Conservation (phyloP, 2,329 filamentous ascomycete genomes). For the Diaporthe sp. region DNA sequence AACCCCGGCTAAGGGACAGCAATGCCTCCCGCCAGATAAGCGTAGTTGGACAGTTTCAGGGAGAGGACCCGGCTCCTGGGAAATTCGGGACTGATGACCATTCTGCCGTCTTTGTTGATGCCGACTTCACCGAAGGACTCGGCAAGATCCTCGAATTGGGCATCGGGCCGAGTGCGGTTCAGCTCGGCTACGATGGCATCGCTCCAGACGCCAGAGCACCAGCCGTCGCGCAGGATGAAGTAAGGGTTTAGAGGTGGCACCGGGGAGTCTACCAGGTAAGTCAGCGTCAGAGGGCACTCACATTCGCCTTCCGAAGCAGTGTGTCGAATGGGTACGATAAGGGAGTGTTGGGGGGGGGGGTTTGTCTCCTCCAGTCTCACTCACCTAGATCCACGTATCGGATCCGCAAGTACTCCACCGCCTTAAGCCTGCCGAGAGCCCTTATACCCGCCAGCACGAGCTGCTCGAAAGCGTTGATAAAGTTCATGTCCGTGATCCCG, state of each 20-base stretch:
- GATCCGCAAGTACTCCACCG: constrained; percentile 76
- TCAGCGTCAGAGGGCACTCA: not conserved
- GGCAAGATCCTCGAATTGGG: constrained; percentile 71
- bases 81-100: constrained; percentile 69
- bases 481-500: constrained; percentile 79
- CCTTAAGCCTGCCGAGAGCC: constrained; percentile 69
- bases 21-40: constrained; percentile 59
- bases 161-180: constrained; percentile 68
- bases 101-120: constrained; percentile 70
- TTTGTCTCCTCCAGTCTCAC: constrained; percentile 40
- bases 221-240: constrained; percentile 72
- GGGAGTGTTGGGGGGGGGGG: constrained; percentile 14
- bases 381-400: constrained; percentile 80
- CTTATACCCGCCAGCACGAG: constrained; percentile 75
- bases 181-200: constrained; percentile 74
- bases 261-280: constrained; percentile 68
- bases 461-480: constrained; percentile 79
- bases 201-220: constrained; percentile 80
- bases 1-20: constrained; percentile 46
- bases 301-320: not conserved
- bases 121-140: constrained; percentile 74
- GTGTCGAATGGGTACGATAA: not conserved
- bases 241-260: constrained; percentile 80
- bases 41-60: constrained; percentile 70
- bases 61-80: constrained; percentile 67